phyloP scores from a whole-genome alignment of 352 stramenopile species.

The Phytopythium helicoides region DNA sequence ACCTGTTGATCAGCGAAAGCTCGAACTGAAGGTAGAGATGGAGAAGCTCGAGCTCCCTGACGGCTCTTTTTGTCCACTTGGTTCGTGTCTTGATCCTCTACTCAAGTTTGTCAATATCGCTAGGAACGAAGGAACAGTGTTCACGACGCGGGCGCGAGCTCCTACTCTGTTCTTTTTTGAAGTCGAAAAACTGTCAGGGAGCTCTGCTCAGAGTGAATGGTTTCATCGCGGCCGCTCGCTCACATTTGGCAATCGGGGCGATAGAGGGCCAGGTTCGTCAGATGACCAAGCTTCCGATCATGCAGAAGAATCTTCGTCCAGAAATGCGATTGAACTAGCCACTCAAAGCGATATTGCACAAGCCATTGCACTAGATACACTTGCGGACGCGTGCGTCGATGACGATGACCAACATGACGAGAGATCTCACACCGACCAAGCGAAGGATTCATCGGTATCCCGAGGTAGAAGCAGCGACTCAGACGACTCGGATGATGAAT shows the following conservation, averaged over 20 bases:
- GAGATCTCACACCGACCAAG: too few species aligned
- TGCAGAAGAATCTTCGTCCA: conserved; percentile 17
- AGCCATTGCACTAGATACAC: conserved; percentile 54
- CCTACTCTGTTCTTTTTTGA: conserved; percentile 86
- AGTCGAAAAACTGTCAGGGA: conserved; percentile 47
- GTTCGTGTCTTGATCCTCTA: conserved; percentile 61
- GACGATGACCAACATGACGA: conserved; percentile 26
- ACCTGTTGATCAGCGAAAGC: conserved; percentile 56
- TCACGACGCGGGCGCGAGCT: conserved; percentile 83
- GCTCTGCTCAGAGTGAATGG: conserved; percentile 47
- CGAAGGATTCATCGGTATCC: too few species aligned
- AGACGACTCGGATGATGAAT: conserved; percentile 36
- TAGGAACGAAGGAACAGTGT: conserved; percentile 74
- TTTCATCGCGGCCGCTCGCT: conserved; percentile 43
- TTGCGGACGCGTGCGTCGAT: conserved; percentile 28
- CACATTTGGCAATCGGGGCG: conserved; percentile 32
- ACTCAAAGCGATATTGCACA: conserved; percentile 75
- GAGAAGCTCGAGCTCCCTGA: conserved; percentile 52
- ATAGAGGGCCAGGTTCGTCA: conserved; percentile 17
- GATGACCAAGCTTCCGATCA: conserved; percentile 4
- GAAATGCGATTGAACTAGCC: conserved; percentile 71
- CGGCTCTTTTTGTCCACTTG: conserved; percentile 66
- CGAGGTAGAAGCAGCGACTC: conserved; percentile 23
- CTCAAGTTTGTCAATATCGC: conserved; percentile 63
- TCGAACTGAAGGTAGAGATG: conserved; percentile 51